These are phyloP conservation scores for Gilbertella persicaria DNA, from an alignment of 371 early-diverging fungal genomes.

Conservation along the genomic window DNA sequence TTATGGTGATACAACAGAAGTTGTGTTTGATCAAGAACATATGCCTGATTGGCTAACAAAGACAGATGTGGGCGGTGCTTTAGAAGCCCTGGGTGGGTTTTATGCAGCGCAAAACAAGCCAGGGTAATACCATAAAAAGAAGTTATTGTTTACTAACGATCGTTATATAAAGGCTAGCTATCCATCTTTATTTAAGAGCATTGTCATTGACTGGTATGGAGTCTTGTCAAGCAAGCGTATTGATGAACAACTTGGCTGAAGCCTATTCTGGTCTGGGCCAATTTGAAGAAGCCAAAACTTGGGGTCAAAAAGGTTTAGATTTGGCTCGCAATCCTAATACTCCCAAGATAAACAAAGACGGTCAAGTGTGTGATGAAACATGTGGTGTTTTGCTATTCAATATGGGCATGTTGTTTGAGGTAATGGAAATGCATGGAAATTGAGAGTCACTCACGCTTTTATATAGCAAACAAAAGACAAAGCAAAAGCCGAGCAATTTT, in stretches of 20 bases:
- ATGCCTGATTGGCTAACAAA: conserved; percentile 64
- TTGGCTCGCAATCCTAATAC: conserved; percentile 54
- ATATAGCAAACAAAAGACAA: conserved; percentile 40
- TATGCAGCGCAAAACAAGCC: conserved; percentile 56
- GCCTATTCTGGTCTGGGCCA: conserved; percentile 54
- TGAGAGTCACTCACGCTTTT: background rate
- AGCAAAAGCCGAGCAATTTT: conserved; percentile 32
- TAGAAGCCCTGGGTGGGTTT: conserved; percentile 61
- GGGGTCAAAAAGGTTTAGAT: conserved; percentile 63
- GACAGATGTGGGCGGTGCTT: conserved; percentile 57
- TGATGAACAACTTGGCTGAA: conserved; percentile 69
- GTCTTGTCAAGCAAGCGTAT: conserved; percentile 48
- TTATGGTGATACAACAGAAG: conserved; percentile 33
- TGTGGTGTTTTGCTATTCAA: conserved; percentile 63
- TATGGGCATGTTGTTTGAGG: conserved; percentile 67
- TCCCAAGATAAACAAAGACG: conserved; percentile 41
- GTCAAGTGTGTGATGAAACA: conserved; percentile 54
- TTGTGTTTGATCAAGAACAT: conserved; percentile 55
- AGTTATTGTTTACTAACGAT: too few relatives aligned
- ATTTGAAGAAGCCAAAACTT: conserved; percentile 57
- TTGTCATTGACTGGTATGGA: conserved; percentile 44
- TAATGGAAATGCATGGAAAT: conserved; percentile 16
- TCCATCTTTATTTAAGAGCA: conserved; percentile 63
- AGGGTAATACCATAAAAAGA: conserved; percentile 33
- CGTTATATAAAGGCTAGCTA: conserved; percentile 47